phyloP scores from a whole-genome alignment of 208 protist species.

The Acanthamoeba triangularis region DNA sequence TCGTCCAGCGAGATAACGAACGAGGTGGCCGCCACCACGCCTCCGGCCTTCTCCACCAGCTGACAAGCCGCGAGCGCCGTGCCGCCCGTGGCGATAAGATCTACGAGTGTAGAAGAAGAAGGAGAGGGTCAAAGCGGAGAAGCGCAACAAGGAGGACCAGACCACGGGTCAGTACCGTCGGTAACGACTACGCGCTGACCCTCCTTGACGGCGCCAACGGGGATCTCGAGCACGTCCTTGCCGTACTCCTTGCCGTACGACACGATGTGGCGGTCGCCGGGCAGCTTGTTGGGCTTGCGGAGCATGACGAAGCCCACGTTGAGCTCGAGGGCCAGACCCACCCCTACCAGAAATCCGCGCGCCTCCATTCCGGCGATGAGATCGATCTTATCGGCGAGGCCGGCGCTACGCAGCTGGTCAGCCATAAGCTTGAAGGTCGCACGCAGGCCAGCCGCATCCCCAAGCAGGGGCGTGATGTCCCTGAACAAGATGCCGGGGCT shows the following conservation, averaged over 20 bases:
- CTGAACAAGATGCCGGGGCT: slow-evolving; percentile 45
- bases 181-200: neutral
- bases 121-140: neutral
- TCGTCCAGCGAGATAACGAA: slow-evolving; percentile 12
- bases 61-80: neutral
- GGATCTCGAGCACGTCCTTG: slow-evolving; percentile 6
- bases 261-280: slow-evolving; percentile 13
- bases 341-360: neutral
- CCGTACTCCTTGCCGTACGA: slow-evolving; percentile 48
- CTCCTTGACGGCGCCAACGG: neutral
- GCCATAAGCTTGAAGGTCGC: neutral
- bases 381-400: neutral
- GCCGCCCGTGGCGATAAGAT: slow-evolving; percentile 39
- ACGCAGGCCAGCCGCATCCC: neutral
- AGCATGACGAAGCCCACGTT: slow-evolving; percentile 32
- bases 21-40: neutral
- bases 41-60: slow-evolving; percentile 28
- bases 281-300: slow-evolving; percentile 69
- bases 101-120: neutral
- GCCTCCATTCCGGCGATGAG: slow-evolving; percentile 49
- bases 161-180: neutral
- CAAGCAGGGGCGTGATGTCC: slow-evolving; percentile 28
- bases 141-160: neutral
- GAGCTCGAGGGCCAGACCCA: slow-evolving; percentile 11
- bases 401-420: neutral